Percentiles rank a stretch among this genome's conserved stretches.
Conservation (phyloP, 257 asterid genomes). For the Nicotiana knightiana region DNA sequence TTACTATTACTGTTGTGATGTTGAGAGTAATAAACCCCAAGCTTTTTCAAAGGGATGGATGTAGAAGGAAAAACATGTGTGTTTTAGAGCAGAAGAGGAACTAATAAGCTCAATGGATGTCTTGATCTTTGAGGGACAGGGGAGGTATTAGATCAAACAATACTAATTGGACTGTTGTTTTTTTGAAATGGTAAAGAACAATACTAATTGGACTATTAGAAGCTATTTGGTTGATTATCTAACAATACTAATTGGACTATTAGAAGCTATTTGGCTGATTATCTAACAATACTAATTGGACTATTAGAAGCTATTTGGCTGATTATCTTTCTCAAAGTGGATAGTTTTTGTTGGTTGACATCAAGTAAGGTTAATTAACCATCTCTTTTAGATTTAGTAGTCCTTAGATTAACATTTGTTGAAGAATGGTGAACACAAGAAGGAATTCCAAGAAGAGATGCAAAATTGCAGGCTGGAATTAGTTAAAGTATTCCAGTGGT, state of each 20-base stretch:
- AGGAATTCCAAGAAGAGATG: neutral
- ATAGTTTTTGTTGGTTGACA: neutral
- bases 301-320: neutral
- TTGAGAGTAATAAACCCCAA: neutral
- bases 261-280: neutral
- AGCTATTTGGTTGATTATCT: neutral
- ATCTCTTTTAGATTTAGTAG: neutral
- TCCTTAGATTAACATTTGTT: neutral
- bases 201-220: neutral
- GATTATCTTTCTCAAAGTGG: neutral
- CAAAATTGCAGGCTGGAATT: neutral
- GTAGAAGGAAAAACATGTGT: neutral
- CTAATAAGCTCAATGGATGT: slow-evolving; percentile 3
- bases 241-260: neutral
- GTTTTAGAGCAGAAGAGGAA: neutral
- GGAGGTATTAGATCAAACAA: neutral
- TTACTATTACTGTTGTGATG: neutral
- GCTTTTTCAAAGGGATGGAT: neutral
- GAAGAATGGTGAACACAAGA: neutral
- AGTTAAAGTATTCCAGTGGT: neutral
- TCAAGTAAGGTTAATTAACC: neutral
- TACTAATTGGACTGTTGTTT: neutral
- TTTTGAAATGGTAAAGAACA: neutral
- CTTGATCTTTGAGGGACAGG: neutral
- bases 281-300: neutral